A percentile compares a stretch with the other conserved stretches of the same genome.
Evolutionary conservation across 1,284 basidiomycete genomes (phyloP).

Genomic region (Puccinia hordei): DNA sequence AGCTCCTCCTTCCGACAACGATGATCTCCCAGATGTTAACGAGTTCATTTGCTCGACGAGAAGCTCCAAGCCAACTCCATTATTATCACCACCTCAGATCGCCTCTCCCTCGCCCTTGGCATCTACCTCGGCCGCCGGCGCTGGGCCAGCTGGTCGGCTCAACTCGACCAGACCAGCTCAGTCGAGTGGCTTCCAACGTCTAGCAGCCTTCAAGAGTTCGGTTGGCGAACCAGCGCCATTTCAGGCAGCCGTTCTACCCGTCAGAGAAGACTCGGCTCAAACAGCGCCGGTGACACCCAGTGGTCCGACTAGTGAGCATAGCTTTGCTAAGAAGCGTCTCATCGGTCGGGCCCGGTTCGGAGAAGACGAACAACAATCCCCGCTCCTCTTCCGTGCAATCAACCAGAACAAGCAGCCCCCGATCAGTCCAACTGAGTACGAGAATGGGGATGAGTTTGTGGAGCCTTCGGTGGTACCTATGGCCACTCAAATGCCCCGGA

Average conservation of each 20-base stretch:
- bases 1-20: not conserved
- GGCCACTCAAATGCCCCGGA: conserved; percentile 22
- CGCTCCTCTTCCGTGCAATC: not conserved
- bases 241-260: not conserved
- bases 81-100: not conserved
- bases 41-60: not conserved
- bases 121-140: not conserved
- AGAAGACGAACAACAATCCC: not conserved
- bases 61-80: not conserved
- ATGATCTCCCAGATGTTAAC: not conserved
- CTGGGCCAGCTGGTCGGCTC: not conserved
- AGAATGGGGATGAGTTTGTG: conserved; percentile 1
- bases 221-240: conserved; percentile 2
- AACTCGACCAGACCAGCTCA: not conserved
- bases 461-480: not conserved
- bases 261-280: not conserved
- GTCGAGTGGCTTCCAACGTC: conserved; percentile 18
- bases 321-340: not conserved
- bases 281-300: conserved; percentile 1
- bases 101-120: not conserved
- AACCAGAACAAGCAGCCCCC: not conserved
- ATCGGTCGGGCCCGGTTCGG: not conserved
- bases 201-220: conserved; percentile 20
- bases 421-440: conserved; percentile 10
- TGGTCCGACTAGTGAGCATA: not conserved